Percentiles rank a stretch among this genome's conserved stretches.
Conservation (phyloP, 1,284 basidiomycete species). For the Entoloma clypeatum region DNA sequence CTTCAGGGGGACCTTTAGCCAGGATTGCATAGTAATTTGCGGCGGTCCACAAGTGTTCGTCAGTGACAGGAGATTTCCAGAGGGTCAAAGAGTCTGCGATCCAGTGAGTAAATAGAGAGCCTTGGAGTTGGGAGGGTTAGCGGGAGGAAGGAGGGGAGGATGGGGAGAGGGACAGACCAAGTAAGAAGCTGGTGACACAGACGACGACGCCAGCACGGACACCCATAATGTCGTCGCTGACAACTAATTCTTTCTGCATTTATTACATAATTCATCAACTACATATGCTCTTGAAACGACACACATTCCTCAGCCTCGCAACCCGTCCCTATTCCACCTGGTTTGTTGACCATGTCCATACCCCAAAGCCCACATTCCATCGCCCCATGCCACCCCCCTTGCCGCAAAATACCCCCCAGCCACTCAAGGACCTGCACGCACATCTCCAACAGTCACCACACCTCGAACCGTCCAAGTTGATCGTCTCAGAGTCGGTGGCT, state of each 20-base stretch:
- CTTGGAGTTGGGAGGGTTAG: slow-evolving; percentile 34
- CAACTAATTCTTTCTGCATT: slow-evolving; percentile 6
- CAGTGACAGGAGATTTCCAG: slow-evolving; percentile 78
- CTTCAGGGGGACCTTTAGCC: slow-evolving; percentile 53
- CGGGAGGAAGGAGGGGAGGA: neutral
- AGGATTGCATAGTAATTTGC: slow-evolving; percentile 76
- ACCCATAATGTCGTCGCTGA: slow-evolving; percentile 42
- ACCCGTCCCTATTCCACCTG: slow-evolving; percentile 21
- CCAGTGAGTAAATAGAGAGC: slow-evolving; percentile 80
- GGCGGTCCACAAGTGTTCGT: slow-evolving; percentile 73
- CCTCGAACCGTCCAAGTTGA: slow-evolving; percentile 52
- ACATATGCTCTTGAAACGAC: neutral
- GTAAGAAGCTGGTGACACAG: slow-evolving; percentile 72
- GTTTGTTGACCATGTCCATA: slow-evolving; percentile 44
- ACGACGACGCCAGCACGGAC: slow-evolving; percentile 67
- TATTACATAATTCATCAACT: neutral
- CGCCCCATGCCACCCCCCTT: slow-evolving; percentile 39
- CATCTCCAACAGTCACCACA: slow-evolving; percentile 55
- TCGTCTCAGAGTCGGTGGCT: slow-evolving; percentile 46
- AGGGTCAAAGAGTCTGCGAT: slow-evolving; percentile 81
- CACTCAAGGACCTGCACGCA: slow-evolving; percentile 48
- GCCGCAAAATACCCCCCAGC: slow-evolving; percentile 46
- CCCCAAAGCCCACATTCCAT: slow-evolving; percentile 19
- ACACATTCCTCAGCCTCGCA: slow-evolving; percentile 2
- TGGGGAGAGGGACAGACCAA: slow-evolving; percentile 53